A percentile compares a stretch with the other conserved stretches of the same genome.
Evolutionary conservation across 2,329 filamentous ascomycete species (phyloP).

Genomic region (Ophiostoma pallidulum): DNA sequence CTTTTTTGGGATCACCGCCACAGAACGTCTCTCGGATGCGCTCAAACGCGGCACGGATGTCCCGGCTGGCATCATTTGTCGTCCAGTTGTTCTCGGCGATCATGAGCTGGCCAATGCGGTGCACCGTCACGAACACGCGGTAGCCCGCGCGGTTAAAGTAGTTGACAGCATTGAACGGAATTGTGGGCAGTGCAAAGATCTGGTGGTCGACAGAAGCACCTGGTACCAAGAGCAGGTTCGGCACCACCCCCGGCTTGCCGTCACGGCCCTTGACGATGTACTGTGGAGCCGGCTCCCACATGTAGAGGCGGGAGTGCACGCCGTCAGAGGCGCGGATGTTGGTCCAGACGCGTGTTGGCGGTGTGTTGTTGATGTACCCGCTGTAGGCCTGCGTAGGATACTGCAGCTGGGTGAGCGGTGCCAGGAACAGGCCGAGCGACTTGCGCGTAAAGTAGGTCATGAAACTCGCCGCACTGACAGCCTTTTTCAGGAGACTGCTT

Average conservation of each 20-base stretch:
- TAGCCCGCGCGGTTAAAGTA: slow-evolving; percentile 54
- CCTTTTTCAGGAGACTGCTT: slow-evolving; percentile 33
- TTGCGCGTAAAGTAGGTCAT: slow-evolving; percentile 47
- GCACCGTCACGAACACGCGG: slow-evolving; percentile 47
- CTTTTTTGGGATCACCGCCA: too few relatives aligned
- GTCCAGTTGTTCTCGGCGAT: slow-evolving; percentile 45
- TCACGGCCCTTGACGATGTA: slow-evolving; percentile 19
- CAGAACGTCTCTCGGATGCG: slow-evolving; percentile 20
- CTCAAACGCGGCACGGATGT: slow-evolving; percentile 37
- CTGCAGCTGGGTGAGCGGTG: slow-evolving; percentile 46
- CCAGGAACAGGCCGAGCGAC: slow-evolving; percentile 43
- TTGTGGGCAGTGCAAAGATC: slow-evolving; percentile 53
- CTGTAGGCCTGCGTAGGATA: slow-evolving; percentile 39
- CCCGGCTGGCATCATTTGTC: slow-evolving; percentile 49
- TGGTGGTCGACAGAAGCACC: slow-evolving; percentile 55
- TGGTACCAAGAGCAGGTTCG: slow-evolving; percentile 51
- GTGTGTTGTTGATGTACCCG: slow-evolving; percentile 45
- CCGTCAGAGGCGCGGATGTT: slow-evolving; percentile 43
- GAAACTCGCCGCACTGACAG: slow-evolving; percentile 39
- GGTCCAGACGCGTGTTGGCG: slow-evolving; percentile 31
- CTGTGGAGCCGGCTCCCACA: slow-evolving; percentile 47
- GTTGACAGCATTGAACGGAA: slow-evolving; percentile 53
- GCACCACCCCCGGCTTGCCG: slow-evolving; percentile 24
- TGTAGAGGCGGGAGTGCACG: slow-evolving; percentile 42
- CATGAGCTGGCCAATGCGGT: slow-evolving; percentile 46